These are phyloP conservation scores for Antrodiella citrinella DNA, from an alignment of 768 basidiomycete genomes.

Conservation along the genomic window DNA sequence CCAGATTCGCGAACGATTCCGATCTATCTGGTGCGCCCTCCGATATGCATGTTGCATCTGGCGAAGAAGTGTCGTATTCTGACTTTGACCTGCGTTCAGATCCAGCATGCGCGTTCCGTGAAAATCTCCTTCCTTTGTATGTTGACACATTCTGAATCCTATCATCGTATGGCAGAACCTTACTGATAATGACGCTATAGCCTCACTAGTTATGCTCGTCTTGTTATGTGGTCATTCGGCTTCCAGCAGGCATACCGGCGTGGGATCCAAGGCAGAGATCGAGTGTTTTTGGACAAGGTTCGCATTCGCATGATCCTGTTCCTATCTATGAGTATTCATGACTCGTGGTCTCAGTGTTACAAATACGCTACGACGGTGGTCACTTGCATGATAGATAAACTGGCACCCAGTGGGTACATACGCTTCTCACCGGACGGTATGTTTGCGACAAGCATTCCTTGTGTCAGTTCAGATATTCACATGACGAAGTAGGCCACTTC, in stretches of 20 bases:
- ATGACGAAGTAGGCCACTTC: constrained; percentile 46
- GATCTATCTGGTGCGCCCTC: constrained; percentile 42
- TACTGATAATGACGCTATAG: constrained; percentile 27
- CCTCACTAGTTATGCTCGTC: constrained; percentile 66
- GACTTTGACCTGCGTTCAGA: constrained; percentile 30
- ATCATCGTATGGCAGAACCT: background rate
- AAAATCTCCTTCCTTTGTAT: constrained; percentile 66
- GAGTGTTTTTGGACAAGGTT: constrained; percentile 64
- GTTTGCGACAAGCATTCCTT: constrained; percentile 1
- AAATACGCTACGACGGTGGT: constrained; percentile 64
- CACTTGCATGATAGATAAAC: constrained; percentile 50
- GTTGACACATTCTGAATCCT: constrained; percentile 21
- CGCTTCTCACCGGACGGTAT: constrained; percentile 71
- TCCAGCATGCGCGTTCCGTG: constrained; percentile 50
- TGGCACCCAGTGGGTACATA: constrained; percentile 70
- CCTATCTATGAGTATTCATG: background rate
- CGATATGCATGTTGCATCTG: background rate
- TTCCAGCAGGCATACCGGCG: constrained; percentile 78
- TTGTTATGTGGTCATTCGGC: constrained; percentile 83
- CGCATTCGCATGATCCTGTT: constrained; percentile 6
- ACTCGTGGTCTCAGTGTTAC: constrained; percentile 42
- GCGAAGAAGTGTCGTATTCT: background rate
- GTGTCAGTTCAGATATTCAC: background rate
- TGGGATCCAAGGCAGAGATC: constrained; percentile 53
- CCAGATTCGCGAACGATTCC: constrained; percentile 50